Base-by-base conservation (phyloP, 2,329 filamentous ascomycete species). In the Hypomyces perniciosus region DNA sequence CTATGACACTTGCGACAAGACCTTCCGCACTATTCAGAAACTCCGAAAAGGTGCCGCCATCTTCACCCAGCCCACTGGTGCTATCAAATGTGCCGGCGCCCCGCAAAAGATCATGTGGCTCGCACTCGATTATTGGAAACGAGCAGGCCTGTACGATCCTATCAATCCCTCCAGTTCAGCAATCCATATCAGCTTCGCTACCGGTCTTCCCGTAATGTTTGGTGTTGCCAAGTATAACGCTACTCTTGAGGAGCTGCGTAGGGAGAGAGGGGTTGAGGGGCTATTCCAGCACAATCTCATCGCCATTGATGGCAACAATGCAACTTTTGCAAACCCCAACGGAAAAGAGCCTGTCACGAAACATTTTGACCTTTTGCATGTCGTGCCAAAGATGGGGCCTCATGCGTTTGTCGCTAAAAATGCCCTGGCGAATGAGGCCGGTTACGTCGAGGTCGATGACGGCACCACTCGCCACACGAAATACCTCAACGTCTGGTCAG, bases 91-190 rank as follows among this genome's bases (percentile, higher is more conserved):
- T 55, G 80, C 80, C 2, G 80, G 80, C 40, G 80, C 79, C 2
- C 80, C 80, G 8, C 80, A 83, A 56, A 83, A 83, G 66, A 68
- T 75, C 59, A 77, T 83, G 77, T 83, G 80, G 80, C 72, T 83
- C 12, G 80, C 80, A 1, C 65, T 81, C 39, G 78, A 83, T 59
- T 65, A 79, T 63, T 83, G 80, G 80, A 79, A 76, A 64, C 66
- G 67, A 30, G 68, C 69, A 0, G 79, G 78, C 2, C 61, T 79
- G 4, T 82, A 81, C 63, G 61, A 74, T 48, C 59, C 72, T 1
- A 53, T 55, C 48, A 66, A 70, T 46, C 59, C 68, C 1, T 58
- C 68, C 1, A 43, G 45, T 5, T 79, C 76, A 0, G 59, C 70
- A 2, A 73, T 82, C 58, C 68, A 74, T 26, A 76, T 82, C 53